Percentiles rank a stretch among this genome's conserved stretches.
Evolutionary conservation across 192 early-diverging fungal species (phyloP).

Genomic region (Entomortierella chlamydospora): DNA sequence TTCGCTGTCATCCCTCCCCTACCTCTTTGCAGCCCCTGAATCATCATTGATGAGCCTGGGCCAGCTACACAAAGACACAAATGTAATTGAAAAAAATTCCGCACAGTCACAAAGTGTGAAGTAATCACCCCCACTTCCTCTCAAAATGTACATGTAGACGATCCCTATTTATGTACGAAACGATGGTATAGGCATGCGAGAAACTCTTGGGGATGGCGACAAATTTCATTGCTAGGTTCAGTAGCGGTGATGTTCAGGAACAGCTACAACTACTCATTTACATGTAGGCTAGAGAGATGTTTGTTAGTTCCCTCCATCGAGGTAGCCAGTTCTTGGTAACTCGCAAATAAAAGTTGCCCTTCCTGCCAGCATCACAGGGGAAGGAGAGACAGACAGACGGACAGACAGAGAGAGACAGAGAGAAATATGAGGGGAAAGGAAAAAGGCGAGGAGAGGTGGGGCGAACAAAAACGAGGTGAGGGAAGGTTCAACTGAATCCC

Average conservation of each 20-base stretch:
- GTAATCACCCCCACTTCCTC: too few species aligned
- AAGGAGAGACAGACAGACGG: not conserved
- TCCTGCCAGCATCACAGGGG: not conserved
- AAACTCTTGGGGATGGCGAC: not conserved
- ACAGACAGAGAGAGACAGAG: not conserved
- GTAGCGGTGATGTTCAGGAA: not conserved
- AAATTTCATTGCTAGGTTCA: too few species aligned
- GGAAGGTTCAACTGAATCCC: conserved; percentile 9
- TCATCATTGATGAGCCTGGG: conserved; percentile 8
- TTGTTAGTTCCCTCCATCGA: too few species aligned
- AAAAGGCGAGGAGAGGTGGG: not conserved
- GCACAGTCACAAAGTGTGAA: not conserved
- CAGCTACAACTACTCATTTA: not conserved
- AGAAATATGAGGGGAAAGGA: conserved; percentile 5
- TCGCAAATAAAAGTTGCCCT: too few species aligned
- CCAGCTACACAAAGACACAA: not conserved
- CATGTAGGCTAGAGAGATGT: too few species aligned
- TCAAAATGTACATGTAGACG: not conserved
- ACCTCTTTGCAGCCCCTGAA: conserved; percentile 16
- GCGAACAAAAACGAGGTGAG: conserved; percentile 8
- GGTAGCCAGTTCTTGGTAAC: too few species aligned
- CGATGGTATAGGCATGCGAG: not conserved
- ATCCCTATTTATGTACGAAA: not conserved
- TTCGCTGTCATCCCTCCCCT: not conserved
- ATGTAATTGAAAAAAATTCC: not conserved